Evolutionary conservation across 345 rosid species (phyloP), one percentile per base, ranked within the genome.

Genomic region (Turnera subulata): DNA sequence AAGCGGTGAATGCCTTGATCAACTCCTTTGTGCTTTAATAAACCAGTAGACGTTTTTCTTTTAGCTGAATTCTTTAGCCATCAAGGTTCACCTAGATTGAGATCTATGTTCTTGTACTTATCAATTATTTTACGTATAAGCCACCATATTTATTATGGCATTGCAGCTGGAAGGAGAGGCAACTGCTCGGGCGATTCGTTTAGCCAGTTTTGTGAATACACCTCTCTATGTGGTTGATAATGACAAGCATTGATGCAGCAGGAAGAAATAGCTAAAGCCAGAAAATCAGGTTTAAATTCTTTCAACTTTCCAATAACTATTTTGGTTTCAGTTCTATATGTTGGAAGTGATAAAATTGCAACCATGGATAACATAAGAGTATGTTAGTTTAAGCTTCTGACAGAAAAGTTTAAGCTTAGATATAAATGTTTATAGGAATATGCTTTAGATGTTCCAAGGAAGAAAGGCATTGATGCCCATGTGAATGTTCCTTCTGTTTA

Each of bases 191-290:
- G 99, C 99, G 42, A 80, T 93, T 77, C 95, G 72, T 62, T 85
- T 89, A 76, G 99, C 99, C 18, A 64, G 63, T 57, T 93, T 93
- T 78, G 86, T 90, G 62, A 82, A 89, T 76, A 90, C 96, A 0
- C 99, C 97, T 51, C 89, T 93, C 15, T 93, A 93, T 66, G 89
- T 89, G 39, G 99, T 89, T 70, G 97, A 93, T 78, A 38, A 97
- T 93, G 67, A 93, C 89, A 95, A 93, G 97, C 85, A 81, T 77
- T 51, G 99, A 93, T 73, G 99, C 97, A 43, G 83, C 89, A n/a
- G 95, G 97, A 93, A 66, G 99, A 93, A 78, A 81, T 93, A 61
- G 95, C 95, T 69, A 81, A 70, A 80, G 99, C 97, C 65, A 78
- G 96, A 67, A 84, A 84, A 67, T 80, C 92, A 84, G 99, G 97